Conservation (phyloP, 176 grass and related monocot species). For the Coix lacrymajobi region DNA sequence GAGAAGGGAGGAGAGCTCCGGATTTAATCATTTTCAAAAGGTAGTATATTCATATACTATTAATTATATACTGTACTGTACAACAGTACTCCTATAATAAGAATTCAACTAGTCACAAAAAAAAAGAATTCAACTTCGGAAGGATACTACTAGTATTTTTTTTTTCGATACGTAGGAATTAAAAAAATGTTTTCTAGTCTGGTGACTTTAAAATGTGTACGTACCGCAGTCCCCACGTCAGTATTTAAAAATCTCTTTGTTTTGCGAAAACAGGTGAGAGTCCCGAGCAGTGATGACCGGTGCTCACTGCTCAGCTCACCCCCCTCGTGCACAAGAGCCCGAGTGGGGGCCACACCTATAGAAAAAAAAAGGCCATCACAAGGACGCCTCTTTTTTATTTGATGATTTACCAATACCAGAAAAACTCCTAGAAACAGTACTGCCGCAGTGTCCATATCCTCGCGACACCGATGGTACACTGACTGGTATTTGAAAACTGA, state of each 20-base stretch:
- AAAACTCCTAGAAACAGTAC: background rate
- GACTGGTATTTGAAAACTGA: no score
- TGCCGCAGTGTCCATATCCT: background rate
- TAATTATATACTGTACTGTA: background rate
- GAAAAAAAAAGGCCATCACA: background rate
- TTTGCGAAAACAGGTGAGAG: background rate
- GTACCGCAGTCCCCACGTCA: no score
- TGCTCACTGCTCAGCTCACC: background rate
- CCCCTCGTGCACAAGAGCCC: conserved; percentile 38
- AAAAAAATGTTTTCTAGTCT: background rate
- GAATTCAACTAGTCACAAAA: background rate
- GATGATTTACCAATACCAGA: background rate
- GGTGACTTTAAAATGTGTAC: no score
- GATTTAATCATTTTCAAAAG: background rate
- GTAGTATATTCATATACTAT: background rate
- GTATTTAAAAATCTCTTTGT: no score
- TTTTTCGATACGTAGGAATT: background rate
- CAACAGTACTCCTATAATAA: background rate
- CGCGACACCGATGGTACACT: background rate
- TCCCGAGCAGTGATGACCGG: conserved; percentile 9
- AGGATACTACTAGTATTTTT: background rate
- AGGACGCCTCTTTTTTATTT: background rate
- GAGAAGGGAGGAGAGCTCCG: background rate
- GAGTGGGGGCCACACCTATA: conserved; percentile 8
- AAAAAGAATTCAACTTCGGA: background rate